A percentile compares a stretch with the other conserved stretches of the same genome.
Evolutionary conservation across 2,329 filamentous ascomycete genomes (phyloP).

Genomic region (Chaetomium olivaceum): DNA sequence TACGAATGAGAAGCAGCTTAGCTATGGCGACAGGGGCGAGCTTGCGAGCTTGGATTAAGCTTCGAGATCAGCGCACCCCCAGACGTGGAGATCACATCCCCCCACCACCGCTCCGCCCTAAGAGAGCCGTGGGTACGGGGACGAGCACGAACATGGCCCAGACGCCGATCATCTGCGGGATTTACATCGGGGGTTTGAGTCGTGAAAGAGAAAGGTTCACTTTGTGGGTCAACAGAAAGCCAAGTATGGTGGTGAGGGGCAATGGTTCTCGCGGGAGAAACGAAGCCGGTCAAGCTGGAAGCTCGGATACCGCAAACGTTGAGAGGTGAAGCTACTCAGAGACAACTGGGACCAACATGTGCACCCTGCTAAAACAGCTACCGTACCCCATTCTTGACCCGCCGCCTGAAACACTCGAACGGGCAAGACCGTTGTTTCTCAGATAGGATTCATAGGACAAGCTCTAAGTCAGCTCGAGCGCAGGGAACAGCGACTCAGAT

Average conservation of each 20-base stretch:
- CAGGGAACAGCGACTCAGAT: constrained; percentile 32
- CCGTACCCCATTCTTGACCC: not conserved
- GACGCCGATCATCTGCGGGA: not conserved
- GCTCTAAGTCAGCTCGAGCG: constrained; percentile 32
- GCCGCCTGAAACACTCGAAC: not conserved
- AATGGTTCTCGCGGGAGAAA: not conserved
- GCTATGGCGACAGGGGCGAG: not conserved
- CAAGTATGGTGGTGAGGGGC: not conserved
- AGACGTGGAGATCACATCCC: not conserved
- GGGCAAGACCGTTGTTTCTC: not conserved
- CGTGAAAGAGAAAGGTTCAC: not conserved
- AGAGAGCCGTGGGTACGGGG: not conserved
- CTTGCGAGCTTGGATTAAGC: not conserved
- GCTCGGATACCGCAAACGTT: not conserved
- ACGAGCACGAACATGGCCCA: not conserved
- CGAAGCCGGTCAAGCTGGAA: not conserved
- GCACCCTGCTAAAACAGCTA: not conserved
- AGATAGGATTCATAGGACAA: not conserved
- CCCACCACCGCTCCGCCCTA: not conserved
- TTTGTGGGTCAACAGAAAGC: not conserved
- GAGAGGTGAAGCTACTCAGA: not conserved
- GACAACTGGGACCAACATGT: not conserved
- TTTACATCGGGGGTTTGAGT: not conserved
- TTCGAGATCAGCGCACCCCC: not conserved
- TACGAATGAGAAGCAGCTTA: not conserved